phyloP scores from a whole-genome alignment of 176 grass and related monocot species.

The Oryza glumipatula region DNA sequence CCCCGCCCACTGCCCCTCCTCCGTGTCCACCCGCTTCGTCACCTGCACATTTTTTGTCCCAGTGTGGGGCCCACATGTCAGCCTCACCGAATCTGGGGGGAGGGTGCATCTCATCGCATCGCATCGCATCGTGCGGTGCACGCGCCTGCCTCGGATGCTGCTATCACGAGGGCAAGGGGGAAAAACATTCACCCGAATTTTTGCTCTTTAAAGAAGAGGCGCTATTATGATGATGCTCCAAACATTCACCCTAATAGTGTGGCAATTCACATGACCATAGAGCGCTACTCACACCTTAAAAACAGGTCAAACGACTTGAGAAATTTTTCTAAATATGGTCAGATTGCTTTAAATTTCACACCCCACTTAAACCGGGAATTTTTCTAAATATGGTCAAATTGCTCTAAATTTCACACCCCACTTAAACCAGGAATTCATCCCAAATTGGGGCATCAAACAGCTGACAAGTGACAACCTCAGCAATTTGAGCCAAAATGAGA shows the following conservation, averaged over 20 bases:
- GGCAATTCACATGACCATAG: background rate
- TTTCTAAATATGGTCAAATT: background rate
- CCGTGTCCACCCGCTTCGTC: conserved; percentile 97
- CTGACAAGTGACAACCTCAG: too few species aligned
- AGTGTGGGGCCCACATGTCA: background rate
- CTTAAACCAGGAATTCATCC: background rate
- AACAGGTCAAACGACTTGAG: background rate
- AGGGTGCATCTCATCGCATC: too few species aligned
- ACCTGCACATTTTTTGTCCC: conserved; percentile 45
- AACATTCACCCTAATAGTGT: background rate
- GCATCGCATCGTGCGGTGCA: background rate
- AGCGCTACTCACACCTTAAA: too few species aligned
- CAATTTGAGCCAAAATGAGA: too few species aligned
- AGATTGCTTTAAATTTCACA: background rate
- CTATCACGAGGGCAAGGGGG: too few species aligned
- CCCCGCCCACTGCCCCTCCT: conserved; percentile 60
- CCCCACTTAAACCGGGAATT: too few species aligned
- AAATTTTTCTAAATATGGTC: background rate
- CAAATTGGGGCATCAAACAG: background rate
- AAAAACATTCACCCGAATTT: too few species aligned
- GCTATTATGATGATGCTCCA: background rate
- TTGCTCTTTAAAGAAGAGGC: too few species aligned
- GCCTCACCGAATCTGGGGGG: background rate
- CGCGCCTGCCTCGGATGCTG: conserved; percentile 28
- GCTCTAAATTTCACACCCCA: background rate